Conservation (phyloP, 306 rosid species). For the Cucumis melo region DNA sequence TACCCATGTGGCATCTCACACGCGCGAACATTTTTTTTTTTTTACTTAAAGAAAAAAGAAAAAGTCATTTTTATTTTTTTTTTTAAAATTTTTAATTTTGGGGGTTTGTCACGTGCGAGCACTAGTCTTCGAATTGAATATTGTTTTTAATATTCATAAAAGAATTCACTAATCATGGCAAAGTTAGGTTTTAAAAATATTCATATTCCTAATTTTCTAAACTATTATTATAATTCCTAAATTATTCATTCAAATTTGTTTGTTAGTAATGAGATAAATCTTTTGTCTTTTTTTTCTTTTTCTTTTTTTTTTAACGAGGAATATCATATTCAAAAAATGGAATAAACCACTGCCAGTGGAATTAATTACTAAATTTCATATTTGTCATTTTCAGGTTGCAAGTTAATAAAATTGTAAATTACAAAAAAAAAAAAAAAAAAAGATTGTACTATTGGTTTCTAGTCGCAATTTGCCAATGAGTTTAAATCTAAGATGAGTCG, state of each 20-base stretch:
- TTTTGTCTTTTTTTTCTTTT: not conserved
- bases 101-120: constrained; percentile 19
- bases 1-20: constrained; percentile 24
- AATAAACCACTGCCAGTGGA: too few relatives aligned
- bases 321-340: too few relatives aligned
- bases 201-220: constrained; percentile 16
- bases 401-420: not conserved
- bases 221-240: not conserved
- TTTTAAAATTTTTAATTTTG: not conserved
- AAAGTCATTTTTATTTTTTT: not conserved
- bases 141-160: not conserved
- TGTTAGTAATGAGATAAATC: not conserved
- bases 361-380: too few relatives aligned
- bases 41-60: not conserved
- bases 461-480: too few relatives aligned
- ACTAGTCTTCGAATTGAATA: not conserved
- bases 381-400: not conserved
- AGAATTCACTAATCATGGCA: constrained; percentile 10
- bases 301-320: not conserved
- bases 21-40: not conserved
- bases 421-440: too few relatives aligned
- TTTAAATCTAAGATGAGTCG: too few relatives aligned
- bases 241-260: not conserved
- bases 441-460: too few relatives aligned
- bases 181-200: constrained; percentile 26